Evolutionary conservation across 2,329 filamentous ascomycete species (phyloP), one percentile per base, ranked within the genome.

Genomic region (Cytospora piceicola): DNA sequence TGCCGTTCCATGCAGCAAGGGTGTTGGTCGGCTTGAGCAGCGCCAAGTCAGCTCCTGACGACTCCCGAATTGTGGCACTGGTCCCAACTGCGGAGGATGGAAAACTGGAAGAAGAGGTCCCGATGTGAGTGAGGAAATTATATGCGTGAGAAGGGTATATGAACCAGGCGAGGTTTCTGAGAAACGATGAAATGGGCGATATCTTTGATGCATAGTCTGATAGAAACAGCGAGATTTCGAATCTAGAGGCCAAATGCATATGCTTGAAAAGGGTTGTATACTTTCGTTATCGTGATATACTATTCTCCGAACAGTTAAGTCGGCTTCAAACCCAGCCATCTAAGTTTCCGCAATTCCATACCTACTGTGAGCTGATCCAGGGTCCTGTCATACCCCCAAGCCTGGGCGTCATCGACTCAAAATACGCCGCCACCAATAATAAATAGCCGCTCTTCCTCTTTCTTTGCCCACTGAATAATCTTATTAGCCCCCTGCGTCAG

Each of bases 351-450:
- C 6, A 11, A 22, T 49, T 7, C 46, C n/a, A 49, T 49, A 49
- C 46, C 27, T 59, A 30, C 8, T 39, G 22, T 36, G 22, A 15
- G 29, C 39, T 29, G 24, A 17, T 8, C 39, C 12, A 29, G 12
- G 15, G 9, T 11, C 46, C 24, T 24, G 14, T 20, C 2, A 11
- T 20, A 20, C 34, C 17, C 6, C 20, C 49, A 11, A 30, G 4
- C 42, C 24, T 29, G 39, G 34, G 27, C 24, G 27, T 22, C 15
- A 8, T 51, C 7, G 8, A 24, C n/a, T 77, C 65, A 89, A 72
- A 90, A 90, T 71, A 98, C 94, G 53, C 94, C 95, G n/a, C 95
- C 96, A 1, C 95, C 95, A 74, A 99, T 95, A 67, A 99, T 97
- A 74, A 99, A 99, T 7, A 98, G 81, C 65, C 95, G 84, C 77